Evolutionary conservation across 2,329 filamentous ascomycete species (phyloP).

Genomic region (Aschersonia sp.): DNA sequence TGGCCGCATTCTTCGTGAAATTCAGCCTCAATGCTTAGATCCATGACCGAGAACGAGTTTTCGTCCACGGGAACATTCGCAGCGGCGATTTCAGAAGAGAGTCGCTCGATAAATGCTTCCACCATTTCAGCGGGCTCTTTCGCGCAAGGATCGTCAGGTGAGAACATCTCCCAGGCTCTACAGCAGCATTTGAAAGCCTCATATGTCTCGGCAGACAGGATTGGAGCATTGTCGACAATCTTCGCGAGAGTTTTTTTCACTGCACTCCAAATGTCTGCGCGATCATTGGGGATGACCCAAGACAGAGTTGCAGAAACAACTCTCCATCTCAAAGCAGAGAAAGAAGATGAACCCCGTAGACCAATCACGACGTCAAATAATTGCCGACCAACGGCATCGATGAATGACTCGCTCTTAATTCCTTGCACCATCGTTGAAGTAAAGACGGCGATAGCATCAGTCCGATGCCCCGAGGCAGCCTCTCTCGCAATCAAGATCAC

Average conservation of each 20-base stretch:
- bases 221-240: conserved; percentile 15
- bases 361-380: conserved; percentile 21
- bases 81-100: conserved; percentile 16
- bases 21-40: conserved; percentile 7
- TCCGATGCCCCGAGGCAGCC: conserved; percentile 16
- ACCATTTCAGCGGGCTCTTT: conserved; percentile 16
- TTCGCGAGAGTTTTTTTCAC: conserved; percentile 18
- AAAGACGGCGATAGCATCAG: conserved; percentile 24
- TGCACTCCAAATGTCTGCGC: conserved; percentile 16
- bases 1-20: conserved; percentile 13
- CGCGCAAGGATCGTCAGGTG: conserved; percentile 17
- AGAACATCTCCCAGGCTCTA: conserved; percentile 22
- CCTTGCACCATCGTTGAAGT: conserved; percentile 27
- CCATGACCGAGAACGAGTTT: conserved; percentile 7
- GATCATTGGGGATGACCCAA: conserved; percentile 17
- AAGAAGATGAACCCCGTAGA: conserved; percentile 13
- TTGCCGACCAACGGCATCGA: conserved; percentile 24
- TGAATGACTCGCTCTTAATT: conserved; percentile 24
- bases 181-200: conserved; percentile 26
- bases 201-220: conserved; percentile 20
- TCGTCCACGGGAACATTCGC: conserved; percentile 9
- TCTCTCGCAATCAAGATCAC: conserved; percentile 27
- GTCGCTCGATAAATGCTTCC: conserved; percentile 16
- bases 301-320: conserved; percentile 20
- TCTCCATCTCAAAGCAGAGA: conserved; percentile 25